Evolutionary conservation across 495 filamentous ascomycete species (phyloP), one percentile per base, ranked within the genome.

Genomic region (Trichoderma parareesei): DNA sequence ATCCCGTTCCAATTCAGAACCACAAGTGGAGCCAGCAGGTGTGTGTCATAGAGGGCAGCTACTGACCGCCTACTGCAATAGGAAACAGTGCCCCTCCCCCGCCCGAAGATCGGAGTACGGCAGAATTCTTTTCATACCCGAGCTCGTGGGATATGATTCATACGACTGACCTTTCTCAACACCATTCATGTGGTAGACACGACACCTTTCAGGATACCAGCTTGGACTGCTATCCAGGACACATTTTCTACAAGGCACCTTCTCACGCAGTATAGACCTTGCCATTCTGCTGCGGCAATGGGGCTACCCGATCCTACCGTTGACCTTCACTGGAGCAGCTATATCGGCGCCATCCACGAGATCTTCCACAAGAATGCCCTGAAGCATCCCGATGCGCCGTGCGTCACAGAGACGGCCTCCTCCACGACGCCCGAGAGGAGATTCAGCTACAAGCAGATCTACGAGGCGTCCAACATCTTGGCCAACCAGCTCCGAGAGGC

Each of bases 381-480:
- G 65, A 85, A 78, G 53, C 86, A 93, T 71, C 92, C 93, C 3
- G 88, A 91, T 16, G 81, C 87, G 68, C 78, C 86, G 35, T 97
- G 92, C 69, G 90, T 98, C 10, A 79, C 91, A 3, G 93, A 97
- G 71, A 97, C 94, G 27, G 83, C 83, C 49, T 86, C 85, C 5
- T 81, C 76, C 33, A 82, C 72, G 2, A 78, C 82, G 1, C 79
- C 88, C 5, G 71, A 77, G 66, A 80, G 93, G 61, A 73, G 80
- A 38, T 98, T 96, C 72, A 96, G 87, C 4, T 98, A 98, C 75
- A 75, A 77, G 64, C 90, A 97, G 70, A 97, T 98, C 67, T 85
- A 92, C 71, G 88, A 96, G 74, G 88, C 88, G 1, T 88, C 90
- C 13, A 95, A 95, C 70, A 80, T 85, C 13, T 77, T 98, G 5